Evolutionary conservation across 495 filamentous ascomycete genomes (phyloP).

Genomic region (Hypoxylon fuscum): DNA sequence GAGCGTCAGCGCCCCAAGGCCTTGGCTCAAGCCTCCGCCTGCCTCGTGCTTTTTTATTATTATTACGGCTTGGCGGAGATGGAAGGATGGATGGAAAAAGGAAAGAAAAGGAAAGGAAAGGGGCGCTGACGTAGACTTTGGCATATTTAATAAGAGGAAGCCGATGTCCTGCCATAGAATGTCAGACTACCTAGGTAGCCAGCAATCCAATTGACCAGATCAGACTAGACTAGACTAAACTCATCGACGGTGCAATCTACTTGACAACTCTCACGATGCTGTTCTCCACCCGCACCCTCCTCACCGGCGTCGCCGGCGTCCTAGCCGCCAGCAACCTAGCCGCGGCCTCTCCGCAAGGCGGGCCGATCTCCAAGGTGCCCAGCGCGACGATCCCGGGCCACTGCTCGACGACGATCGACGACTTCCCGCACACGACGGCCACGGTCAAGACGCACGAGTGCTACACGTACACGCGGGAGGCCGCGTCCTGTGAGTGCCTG

Average conservation of each 20-base stretch:
- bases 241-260: too few species aligned
- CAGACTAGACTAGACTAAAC: too few species aligned
- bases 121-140: too few species aligned
- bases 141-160: too few species aligned
- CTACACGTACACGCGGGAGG: slow-evolving; percentile 34
- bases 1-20: not conserved
- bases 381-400: slow-evolving; percentile 31
- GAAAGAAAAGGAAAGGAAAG: too few species aligned
- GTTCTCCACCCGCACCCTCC: slow-evolving; percentile 19
- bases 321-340: slow-evolving; percentile 16
- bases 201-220: too few species aligned
- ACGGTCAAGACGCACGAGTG: slow-evolving; percentile 35
- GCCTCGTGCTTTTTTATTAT: too few species aligned
- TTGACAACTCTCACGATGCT: slow-evolving; percentile 23
- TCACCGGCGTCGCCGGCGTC: slow-evolving; percentile 22
- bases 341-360: slow-evolving; percentile 10
- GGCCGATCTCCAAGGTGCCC: slow-evolving; percentile 6
- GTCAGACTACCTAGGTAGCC: too few species aligned
- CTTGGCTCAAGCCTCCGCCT: too few species aligned
- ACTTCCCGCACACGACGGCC: slow-evolving; percentile 36
- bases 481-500: slow-evolving; percentile 21
- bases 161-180: too few species aligned
- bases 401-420: slow-evolving; percentile 41
- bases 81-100: too few species aligned
- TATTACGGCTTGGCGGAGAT: too few species aligned